Base-by-base conservation (phyloP, 441 rosid species). In the Erodium moschatum region DNA sequence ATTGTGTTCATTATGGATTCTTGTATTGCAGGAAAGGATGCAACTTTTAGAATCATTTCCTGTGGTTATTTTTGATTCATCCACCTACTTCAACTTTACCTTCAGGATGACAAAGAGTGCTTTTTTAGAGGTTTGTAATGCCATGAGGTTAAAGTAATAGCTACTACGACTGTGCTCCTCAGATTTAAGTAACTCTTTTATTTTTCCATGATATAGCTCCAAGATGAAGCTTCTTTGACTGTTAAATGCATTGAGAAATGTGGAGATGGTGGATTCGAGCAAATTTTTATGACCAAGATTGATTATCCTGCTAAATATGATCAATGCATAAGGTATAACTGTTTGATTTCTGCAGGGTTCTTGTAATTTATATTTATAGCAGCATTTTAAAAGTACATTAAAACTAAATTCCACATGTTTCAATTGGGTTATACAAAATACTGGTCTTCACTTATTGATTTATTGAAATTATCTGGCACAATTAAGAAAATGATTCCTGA, bases 221-320 rank as follows among this genome's bases (percentile, higher is more conserved):
- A 86, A 79, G 81, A 86, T 38, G 97, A 93, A 84, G 93, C 88
- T 77, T 79, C 85, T 69, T 74, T 78, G 21, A 79, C 94, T 16
- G 90, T 89, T 77, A 77, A 73, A 74, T 91, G 95, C 81, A 76
- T 88, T 68, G 87, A 75, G 62, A 88, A 81, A 77, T 84, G 85
- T 72, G 80, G 80, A 81, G 90, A 88, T 82, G 81, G 86, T 76
- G 97, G 95, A 18, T 91, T 89, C 61, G 91, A 91, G 80, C 90
- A 86, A 75, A 74, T 82, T 33, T 84, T 93, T 70, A 78, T 85
- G 72, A 88, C 91, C 54, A 91, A 87, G 84, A 73, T 89, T 6
- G 96, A 93, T 79, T 82, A 80, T 79, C 85, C 91, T 78, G 80
- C 87, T 72, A 93, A 85, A 82, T 93, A 82, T 74, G 97, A 93